phyloP scores from a whole-genome alignment of 1,284 basidiomycete genomes.

The Xanthoconium separans region DNA sequence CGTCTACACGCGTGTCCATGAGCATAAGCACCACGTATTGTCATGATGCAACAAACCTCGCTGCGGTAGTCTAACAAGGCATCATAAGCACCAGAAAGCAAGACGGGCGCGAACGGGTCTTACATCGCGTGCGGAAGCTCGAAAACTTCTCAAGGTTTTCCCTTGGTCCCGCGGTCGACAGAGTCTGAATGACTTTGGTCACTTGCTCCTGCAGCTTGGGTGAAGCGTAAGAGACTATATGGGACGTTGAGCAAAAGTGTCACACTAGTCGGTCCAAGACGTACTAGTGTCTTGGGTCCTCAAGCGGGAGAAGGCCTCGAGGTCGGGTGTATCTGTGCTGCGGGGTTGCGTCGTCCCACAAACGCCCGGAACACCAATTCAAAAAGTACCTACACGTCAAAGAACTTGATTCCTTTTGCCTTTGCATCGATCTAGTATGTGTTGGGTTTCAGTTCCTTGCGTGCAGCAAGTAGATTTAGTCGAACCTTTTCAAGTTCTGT shows the following conservation, averaged over 20 bases:
- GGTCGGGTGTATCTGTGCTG: slow-evolving; percentile 74
- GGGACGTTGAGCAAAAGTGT: slow-evolving; percentile 8
- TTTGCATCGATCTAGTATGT: slow-evolving; percentile 64
- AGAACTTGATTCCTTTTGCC: slow-evolving; percentile 74
- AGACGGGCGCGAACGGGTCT: slow-evolving; percentile 25
- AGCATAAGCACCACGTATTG: slow-evolving; percentile 15
- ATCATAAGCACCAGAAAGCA: slow-evolving; percentile 32
- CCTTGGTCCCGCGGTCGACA: slow-evolving; percentile 67
- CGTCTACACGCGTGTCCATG: slow-evolving; percentile 44
- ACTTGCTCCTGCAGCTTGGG: slow-evolving; percentile 61
- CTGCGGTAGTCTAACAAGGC: slow-evolving; percentile 67
- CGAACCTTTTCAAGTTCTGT: slow-evolving; percentile 80
- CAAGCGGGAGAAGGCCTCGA: slow-evolving; percentile 48
- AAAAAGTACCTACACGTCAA: slow-evolving; percentile 70
- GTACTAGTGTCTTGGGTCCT: slow-evolving; percentile 40
- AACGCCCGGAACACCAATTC: neutral
- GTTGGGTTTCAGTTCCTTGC: neutral
- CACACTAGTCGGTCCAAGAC: slow-evolving; percentile 9
- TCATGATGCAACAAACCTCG: slow-evolving; percentile 47
- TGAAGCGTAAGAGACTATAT: slow-evolving; percentile 51
- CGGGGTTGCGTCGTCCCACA: slow-evolving; percentile 13
- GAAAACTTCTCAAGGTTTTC: slow-evolving; percentile 74
- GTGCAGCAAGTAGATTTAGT: neutral
- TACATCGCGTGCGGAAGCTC: slow-evolving; percentile 71
- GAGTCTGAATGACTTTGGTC: slow-evolving; percentile 57